Evolutionary conservation across 148 eudicot species (phyloP), one percentile per base, ranked within the genome.

Genomic region (Chenopodium album): DNA sequence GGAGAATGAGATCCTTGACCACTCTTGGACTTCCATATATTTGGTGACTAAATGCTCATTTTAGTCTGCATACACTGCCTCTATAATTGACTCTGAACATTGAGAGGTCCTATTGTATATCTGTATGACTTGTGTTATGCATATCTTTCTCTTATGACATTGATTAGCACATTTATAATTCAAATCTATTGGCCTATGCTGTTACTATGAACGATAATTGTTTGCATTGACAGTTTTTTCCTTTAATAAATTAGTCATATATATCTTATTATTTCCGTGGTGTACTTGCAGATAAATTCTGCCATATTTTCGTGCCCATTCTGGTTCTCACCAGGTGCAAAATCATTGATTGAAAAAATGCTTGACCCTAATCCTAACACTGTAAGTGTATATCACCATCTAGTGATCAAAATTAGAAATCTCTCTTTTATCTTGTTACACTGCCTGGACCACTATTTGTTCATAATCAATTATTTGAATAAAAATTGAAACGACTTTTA

Each of bases 311-410:
- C 93, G 17, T 94, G 94, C 83, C 98, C 99, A 52, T 85, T 77
- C 81, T 97, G 98, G 98, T 90, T 97, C 82, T 94, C 99, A 75
- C 87, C 92, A 47, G 90, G 79, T 79, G 93, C 89, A 59, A 91
- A 85, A 56, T 87, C 89, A 44, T 85, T 97, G 92, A 88, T 97
- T 79, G 87, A 86, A 48, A 97, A 80, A 85, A 89, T 94, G 89
- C 93, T 97, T 72, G 97, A 97, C 88, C 99, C 98, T 34, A 94
- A 92, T 88, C 99, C 99, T 64, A 88, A 85, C 79, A 90, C 94
- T 74, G 99, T 97, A 86, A 92, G 97, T 86, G 34, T 46, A 48
- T 78, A 32, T 32, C 37, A 68, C 60, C 75, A 23, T 65, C 31
- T 41, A 70, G 69, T 8, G 9, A 48, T 62, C 34, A 79, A 12